phyloP scores from a whole-genome alignment of 2,329 filamentous ascomycete genomes.

The Diaporthe vaccinii region DNA sequence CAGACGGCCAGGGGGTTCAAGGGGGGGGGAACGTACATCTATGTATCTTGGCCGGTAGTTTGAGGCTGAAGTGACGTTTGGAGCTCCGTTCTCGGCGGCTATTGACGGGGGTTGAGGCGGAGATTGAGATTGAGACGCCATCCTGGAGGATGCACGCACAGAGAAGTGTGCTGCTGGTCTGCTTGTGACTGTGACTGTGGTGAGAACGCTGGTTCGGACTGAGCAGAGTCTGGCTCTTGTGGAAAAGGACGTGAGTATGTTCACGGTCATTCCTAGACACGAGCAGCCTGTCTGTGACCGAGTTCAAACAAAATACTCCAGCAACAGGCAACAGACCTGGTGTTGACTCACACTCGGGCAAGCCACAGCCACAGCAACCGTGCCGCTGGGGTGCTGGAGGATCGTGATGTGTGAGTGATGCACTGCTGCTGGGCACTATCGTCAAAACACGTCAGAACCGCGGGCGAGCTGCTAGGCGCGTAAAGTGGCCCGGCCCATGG shows the following conservation, averaged over 20 bases:
- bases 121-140: conserved; percentile 42
- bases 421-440: not conserved
- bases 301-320: conserved; percentile 4
- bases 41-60: conserved; percentile 68
- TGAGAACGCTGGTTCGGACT: not conserved
- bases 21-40: conserved; percentile 63
- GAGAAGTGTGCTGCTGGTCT: conserved; percentile 10
- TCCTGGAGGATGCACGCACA: conserved; percentile 31
- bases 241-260: not conserved
- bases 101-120: conserved; percentile 29
- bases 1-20: not conserved
- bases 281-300: not conserved
- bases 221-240: conserved; percentile 9
- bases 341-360: conserved; percentile 24
- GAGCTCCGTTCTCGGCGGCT: conserved; percentile 16
- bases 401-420: conserved; percentile 13
- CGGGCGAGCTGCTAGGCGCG: conserved; percentile 28
- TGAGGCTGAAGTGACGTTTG: conserved; percentile 36
- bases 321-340: conserved; percentile 17
- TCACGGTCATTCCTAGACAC: conserved; percentile 20
- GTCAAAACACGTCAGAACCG: not conserved
- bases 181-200: not conserved
- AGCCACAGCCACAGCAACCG: conserved; percentile 20
- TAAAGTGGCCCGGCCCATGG: conserved; percentile 15
- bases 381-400: conserved; percentile 20